These are phyloP conservation scores for Colletotrichum scovillei DNA, from an alignment of 2,329 filamentous ascomycete species.

Conservation along the genomic window DNA sequence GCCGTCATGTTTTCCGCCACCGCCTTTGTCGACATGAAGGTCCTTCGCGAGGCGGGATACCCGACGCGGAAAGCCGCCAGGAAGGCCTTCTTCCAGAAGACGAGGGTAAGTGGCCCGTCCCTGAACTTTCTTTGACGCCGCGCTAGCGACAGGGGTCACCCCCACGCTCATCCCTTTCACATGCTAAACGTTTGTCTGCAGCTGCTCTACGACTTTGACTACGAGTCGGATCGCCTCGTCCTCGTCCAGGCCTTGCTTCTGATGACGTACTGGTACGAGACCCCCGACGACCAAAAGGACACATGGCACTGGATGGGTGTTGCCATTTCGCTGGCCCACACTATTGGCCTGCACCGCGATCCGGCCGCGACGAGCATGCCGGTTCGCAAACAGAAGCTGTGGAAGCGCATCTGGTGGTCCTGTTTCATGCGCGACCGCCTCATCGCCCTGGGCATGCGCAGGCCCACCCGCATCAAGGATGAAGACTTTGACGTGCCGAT, in stretches of 20 bases:
- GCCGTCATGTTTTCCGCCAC: conserved; percentile 94
- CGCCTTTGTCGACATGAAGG: conserved; percentile 85
- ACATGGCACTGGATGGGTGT: conserved; percentile 99
- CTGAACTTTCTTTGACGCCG: conserved; percentile 13
- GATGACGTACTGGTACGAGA: conserved; percentile 99
- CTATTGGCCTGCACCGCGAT: conserved; percentile 91
- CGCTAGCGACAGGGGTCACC: conserved; percentile 14
- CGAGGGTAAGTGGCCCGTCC: conserved; percentile 70
- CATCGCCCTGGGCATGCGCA: conserved; percentile 92
- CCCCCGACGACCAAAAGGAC: conserved; percentile 95
- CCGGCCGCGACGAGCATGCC: conserved; percentile 82
- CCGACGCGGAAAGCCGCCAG: conserved; percentile 82
- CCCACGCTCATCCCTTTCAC: conserved; percentile 38
- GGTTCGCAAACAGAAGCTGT: conserved; percentile 78
- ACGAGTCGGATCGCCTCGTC: conserved; percentile 88
- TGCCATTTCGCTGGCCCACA: conserved; percentile 91
- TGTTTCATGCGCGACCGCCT: conserved; percentile 95
- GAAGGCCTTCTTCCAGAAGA: conserved; percentile 89
- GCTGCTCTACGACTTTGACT: conserved; percentile 95
- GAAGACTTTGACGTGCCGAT: conserved; percentile 95
- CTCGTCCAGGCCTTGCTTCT: conserved; percentile 89
- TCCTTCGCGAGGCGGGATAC: conserved; percentile 82
- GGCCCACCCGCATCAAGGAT: conserved; percentile 91
- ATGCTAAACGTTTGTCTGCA: conserved; percentile 48
- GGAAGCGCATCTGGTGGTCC: conserved; percentile 98